Evolutionary conservation across 345 rosid species (phyloP).

Genomic region (Corchorus olitorius): DNA sequence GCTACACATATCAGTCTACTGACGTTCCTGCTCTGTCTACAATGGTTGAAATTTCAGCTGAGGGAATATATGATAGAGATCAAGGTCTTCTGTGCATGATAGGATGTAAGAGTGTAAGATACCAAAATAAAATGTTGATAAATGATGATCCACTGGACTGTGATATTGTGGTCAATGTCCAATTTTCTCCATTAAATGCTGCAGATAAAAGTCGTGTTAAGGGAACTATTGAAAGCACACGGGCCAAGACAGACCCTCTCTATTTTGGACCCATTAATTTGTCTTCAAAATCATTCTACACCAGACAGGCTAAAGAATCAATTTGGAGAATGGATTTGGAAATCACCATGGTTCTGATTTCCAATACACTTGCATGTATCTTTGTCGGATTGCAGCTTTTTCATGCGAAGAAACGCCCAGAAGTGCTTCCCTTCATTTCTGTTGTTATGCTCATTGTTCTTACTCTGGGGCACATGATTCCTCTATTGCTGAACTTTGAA

Average conservation of each 20-base stretch:
- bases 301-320: constrained; percentile 64
- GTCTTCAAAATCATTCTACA: constrained; percentile 57
- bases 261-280: constrained; percentile 59
- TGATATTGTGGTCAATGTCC: constrained; percentile 49
- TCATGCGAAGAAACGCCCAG: constrained; percentile 72
- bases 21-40: constrained; percentile 26
- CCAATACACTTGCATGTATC: constrained; percentile 70
- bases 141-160: constrained; percentile 56
- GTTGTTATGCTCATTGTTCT: constrained; percentile 62
- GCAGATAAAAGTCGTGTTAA: constrained; percentile 47
- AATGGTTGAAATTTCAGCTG: constrained; percentile 59
- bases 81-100: constrained; percentile 82
- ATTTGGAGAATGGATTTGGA: constrained; percentile 93
- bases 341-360: constrained; percentile 71
- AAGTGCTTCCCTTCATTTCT: constrained; percentile 70
- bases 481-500: constrained; percentile 75
- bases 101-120: constrained; percentile 57
- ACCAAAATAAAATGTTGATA: constrained; percentile 22
- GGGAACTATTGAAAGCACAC: constrained; percentile 69
- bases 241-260: constrained; percentile 62
- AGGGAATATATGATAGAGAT: constrained; percentile 67
- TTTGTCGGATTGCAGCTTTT: constrained; percentile 73
- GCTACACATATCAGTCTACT: constrained; percentile 35
- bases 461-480: constrained; percentile 78
- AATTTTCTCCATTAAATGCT: constrained; percentile 60